phyloP scores from a whole-genome alignment of 768 basidiomycete species.

The Mrakia frigida region DNA sequence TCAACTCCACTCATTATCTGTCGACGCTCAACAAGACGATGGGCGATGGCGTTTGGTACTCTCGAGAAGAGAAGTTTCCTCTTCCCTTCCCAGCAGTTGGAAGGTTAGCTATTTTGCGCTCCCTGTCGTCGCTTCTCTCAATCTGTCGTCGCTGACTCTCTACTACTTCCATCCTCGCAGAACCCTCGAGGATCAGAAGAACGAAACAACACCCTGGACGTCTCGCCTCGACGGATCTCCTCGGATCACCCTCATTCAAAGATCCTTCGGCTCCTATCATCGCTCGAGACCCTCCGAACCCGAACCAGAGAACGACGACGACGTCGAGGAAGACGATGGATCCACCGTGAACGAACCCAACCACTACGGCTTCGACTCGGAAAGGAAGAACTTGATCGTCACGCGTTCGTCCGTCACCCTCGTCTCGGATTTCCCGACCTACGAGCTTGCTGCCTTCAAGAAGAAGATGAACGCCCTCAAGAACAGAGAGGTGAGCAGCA shows the following conservation, averaged over 20 bases:
- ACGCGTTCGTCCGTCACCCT: not conserved
- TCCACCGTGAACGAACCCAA: not conserved
- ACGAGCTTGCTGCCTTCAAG: not conserved
- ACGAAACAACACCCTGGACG: not conserved
- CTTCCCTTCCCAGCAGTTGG: not conserved
- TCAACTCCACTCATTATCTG: not conserved
- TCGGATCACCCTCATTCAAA: not conserved
- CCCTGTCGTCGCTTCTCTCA: not conserved
- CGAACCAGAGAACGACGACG: not conserved
- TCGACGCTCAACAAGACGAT: constrained; percentile 2
- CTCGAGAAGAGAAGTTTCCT: not conserved
- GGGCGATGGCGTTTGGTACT: not conserved
- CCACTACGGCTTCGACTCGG: not conserved
- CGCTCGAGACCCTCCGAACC: not conserved
- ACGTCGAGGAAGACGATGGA: not conserved
- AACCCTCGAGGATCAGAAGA: not conserved
- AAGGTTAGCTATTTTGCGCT: not conserved
- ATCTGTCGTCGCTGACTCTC: not conserved
- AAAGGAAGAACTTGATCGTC: not conserved
- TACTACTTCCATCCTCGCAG: not conserved
- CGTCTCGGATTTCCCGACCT: not conserved
- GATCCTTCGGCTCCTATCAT: not conserved
- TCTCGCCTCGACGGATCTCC: not conserved
- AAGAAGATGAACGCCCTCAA: constrained; percentile 5
- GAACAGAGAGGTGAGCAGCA: not conserved